Evolutionary conservation across 2,329 filamentous ascomycete genomes (phyloP).

Genomic region (Periglandula ipomoeae): DNA sequence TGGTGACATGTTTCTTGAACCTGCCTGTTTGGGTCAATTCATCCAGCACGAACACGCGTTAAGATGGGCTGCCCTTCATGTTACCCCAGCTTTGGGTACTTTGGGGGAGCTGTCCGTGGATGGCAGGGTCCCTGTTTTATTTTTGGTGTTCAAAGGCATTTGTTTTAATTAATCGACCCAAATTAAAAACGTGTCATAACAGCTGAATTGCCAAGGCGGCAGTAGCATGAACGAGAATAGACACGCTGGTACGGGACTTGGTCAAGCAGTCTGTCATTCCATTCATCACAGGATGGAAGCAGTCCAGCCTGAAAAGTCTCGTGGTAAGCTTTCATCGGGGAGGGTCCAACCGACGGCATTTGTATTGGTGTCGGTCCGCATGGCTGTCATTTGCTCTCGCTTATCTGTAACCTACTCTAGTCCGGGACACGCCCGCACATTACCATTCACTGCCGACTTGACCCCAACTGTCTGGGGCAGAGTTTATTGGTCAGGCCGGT

Average conservation of each 20-base stretch:
- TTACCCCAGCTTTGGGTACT: neutral
- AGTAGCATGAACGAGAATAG: too few relatives aligned
- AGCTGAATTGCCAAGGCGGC: too few relatives aligned
- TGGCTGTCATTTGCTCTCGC: neutral
- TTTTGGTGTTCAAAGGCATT: too few relatives aligned
- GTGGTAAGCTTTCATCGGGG: too few relatives aligned
- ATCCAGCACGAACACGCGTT: neutral
- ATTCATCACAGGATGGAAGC: too few relatives aligned
- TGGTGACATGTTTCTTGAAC: neutral
- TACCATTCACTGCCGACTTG: neutral
- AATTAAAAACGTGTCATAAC: neutral
- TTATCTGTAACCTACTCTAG: neutral
- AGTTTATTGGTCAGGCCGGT: neutral
- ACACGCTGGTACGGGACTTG: too few relatives aligned
- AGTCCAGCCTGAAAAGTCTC: neutral
- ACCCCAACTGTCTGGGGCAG: neutral
- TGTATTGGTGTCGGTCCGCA: neutral
- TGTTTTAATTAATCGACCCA: neutral
- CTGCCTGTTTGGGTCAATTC: neutral
- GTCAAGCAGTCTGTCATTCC: too few relatives aligned
- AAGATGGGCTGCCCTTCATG: neutral
- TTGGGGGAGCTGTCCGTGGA: neutral
- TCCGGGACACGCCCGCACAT: neutral
- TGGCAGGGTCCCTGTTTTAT: neutral
- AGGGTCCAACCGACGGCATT: neutral